Percentiles rank a stretch among this genome's conserved stretches.
Conservation (phyloP, 139 green algal species). For the Chlorella sp. region DNA sequence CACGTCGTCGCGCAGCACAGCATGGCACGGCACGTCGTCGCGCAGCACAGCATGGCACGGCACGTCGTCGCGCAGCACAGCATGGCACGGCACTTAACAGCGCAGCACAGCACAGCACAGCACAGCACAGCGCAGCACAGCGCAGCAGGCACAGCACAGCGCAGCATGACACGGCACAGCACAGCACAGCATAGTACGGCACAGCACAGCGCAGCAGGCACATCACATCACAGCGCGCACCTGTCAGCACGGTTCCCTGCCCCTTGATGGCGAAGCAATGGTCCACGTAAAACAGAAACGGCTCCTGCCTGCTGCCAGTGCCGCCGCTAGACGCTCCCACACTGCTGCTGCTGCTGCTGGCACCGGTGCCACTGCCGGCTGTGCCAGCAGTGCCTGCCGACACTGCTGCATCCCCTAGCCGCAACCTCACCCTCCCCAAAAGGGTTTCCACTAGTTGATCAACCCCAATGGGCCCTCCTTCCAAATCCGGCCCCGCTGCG, state of each 20-base stretch:
- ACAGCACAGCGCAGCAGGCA: not conserved
- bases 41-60: not conserved
- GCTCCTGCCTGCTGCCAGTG: not conserved
- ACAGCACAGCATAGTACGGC: not conserved
- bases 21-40: not conserved
- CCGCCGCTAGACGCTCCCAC: not conserved
- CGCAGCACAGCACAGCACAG: too few relatives aligned
- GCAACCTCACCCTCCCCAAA: slow-evolving; percentile 6
- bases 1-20: too few relatives aligned
- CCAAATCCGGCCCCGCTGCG: slow-evolving; percentile 23
- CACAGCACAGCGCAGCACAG: too few relatives aligned
- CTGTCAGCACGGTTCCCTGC: slow-evolving; percentile 93
- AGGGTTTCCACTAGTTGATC: slow-evolving; percentile 8
- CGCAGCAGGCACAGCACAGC: not conserved
- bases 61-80: too few relatives aligned
- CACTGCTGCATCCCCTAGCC: not conserved
- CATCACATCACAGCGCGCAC: not conserved
- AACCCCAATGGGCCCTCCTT: not conserved
- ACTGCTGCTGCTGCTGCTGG: slow-evolving; percentile 5
- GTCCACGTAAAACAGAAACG: slow-evolving; percentile 92
- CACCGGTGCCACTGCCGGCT: too few relatives aligned
- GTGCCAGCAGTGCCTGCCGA: not conserved
- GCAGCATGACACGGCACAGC: too few relatives aligned
- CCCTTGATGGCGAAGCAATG: slow-evolving; percentile 96
- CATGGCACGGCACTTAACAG: too few relatives aligned